A percentile compares a stretch with the other conserved stretches of the same genome.
phyloP scores from a whole-genome alignment of 1,139 yeast species.

The Taphrina betulina region DNA sequence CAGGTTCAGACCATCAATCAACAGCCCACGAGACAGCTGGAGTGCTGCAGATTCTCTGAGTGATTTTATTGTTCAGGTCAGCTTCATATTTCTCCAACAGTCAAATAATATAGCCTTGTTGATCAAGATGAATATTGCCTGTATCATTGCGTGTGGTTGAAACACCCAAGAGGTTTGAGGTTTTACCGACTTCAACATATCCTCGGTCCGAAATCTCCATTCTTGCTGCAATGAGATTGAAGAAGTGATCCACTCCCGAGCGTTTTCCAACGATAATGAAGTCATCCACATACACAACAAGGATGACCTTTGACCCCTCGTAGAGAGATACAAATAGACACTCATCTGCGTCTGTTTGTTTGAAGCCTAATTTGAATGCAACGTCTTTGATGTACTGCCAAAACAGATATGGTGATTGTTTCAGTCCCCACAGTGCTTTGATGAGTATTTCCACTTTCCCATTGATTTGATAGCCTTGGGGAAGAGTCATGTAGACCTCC shows the following conservation, averaged over 20 bases:
- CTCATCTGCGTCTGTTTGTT: neutral
- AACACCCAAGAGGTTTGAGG: neutral
- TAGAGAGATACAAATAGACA: neutral
- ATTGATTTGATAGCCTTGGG: neutral
- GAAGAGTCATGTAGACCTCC: neutral
- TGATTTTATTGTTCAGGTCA: neutral
- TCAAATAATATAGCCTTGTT: neutral
- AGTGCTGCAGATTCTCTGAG: neutral
- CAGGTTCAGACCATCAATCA: neutral
- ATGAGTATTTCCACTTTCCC: neutral
- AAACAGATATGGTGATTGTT: neutral
- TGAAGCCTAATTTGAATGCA: neutral
- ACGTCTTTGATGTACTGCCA: neutral
- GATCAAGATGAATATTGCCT: neutral
- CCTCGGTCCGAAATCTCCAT: neutral
- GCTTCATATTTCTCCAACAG: neutral
- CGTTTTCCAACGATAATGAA: neutral
- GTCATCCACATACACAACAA: neutral
- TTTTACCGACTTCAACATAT: neutral
- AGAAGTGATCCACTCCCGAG: neutral
- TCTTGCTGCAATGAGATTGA: neutral
- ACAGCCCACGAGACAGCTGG: no score
- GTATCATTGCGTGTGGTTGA: neutral
- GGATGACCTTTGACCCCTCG: neutral
- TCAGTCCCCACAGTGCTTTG: neutral